A percentile compares a stretch with the other conserved stretches of the same genome.
Conservation (phyloP, 805 yeast genomes). For the Metschnikowia baotianmanensis region DNA sequence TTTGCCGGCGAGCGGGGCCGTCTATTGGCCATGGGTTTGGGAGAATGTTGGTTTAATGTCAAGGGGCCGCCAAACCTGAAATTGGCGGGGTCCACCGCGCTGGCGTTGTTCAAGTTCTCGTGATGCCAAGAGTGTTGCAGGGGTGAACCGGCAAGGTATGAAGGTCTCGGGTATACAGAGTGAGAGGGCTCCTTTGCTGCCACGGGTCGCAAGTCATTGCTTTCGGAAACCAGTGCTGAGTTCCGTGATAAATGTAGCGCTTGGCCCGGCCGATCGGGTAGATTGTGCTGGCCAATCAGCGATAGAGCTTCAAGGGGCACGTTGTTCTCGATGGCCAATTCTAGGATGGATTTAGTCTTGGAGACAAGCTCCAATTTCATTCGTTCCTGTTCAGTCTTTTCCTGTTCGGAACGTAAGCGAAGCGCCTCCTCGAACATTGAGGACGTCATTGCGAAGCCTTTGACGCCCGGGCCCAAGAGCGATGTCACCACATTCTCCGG, state of each 20-base stretch:
- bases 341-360: slow-evolving; percentile 59
- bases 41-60: slow-evolving; percentile 12
- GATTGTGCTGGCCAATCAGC: neutral
- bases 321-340: slow-evolving; percentile 56
- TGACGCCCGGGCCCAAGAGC: slow-evolving; percentile 53
- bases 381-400: slow-evolving; percentile 76
- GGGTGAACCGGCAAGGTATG: slow-evolving; percentile 10
- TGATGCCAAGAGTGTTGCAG: slow-evolving; percentile 5
- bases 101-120: slow-evolving; percentile 27
- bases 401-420: slow-evolving; percentile 66
- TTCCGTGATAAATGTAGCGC: neutral
- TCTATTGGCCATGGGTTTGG: slow-evolving; percentile 15
- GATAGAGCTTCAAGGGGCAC: slow-evolving; percentile 49
- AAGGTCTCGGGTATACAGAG: slow-evolving; percentile 2
- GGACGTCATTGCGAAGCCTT: slow-evolving; percentile 56
- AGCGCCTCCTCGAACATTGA: slow-evolving; percentile 57
- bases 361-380: slow-evolving; percentile 63
- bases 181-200: slow-evolving; percentile 2
- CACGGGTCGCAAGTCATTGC: neutral
- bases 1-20: slow-evolving; percentile 66
- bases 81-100: slow-evolving; percentile 33
- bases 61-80: slow-evolving; percentile 36
- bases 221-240: neutral
- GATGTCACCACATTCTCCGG: slow-evolving; percentile 24
- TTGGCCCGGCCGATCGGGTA: neutral